phyloP scores from a whole-genome alignment of 768 basidiomycete species.

The Boletus bicolor region DNA sequence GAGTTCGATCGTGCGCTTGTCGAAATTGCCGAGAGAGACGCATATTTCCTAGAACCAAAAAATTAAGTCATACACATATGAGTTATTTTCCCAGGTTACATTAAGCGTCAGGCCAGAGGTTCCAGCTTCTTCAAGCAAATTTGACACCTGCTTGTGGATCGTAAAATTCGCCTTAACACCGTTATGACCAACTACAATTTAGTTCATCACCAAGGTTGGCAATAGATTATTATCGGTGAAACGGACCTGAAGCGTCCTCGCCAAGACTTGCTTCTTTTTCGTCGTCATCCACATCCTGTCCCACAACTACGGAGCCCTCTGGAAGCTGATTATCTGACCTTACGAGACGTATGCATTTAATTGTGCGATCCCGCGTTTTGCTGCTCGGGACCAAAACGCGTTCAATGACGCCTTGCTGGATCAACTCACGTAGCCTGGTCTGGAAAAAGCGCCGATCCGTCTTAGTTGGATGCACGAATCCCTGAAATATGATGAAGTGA shows the following conservation, averaged over 20 bases:
- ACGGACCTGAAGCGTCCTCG: conserved; percentile 35
- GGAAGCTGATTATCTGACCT: conserved; percentile 36
- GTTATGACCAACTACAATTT: conserved; percentile 32
- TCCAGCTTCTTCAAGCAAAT: conserved; percentile 67
- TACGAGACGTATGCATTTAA: conserved; percentile 68
- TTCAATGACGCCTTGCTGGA: conserved; percentile 71
- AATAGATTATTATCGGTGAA: not conserved
- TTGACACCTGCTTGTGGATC: conserved; percentile 77
- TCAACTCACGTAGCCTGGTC: conserved; percentile 66
- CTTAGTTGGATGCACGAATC: conserved; percentile 70
- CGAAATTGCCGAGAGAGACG: conserved; percentile 60
- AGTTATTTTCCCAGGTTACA: conserved; percentile 36
- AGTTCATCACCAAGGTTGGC: not conserved
- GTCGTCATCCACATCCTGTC: conserved; percentile 40
- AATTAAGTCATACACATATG: conserved; percentile 4
- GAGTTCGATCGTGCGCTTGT: conserved; percentile 82
- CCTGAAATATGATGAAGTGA: conserved; percentile 40
- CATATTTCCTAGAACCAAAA: conserved; percentile 54
- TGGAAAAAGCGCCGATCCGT: conserved; percentile 82
- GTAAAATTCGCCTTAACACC: conserved; percentile 59
- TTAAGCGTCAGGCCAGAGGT: conserved; percentile 68
- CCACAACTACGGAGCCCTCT: conserved; percentile 35
- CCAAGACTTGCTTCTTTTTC: conserved; percentile 31
- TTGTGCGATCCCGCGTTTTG: conserved; percentile 43
- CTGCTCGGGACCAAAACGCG: conserved; percentile 65